A percentile compares a stretch with the other conserved stretches of the same genome.
phyloP scores from a whole-genome alignment of 2,329 filamentous ascomycete genomes.

The Colletotrichum navitas region DNA sequence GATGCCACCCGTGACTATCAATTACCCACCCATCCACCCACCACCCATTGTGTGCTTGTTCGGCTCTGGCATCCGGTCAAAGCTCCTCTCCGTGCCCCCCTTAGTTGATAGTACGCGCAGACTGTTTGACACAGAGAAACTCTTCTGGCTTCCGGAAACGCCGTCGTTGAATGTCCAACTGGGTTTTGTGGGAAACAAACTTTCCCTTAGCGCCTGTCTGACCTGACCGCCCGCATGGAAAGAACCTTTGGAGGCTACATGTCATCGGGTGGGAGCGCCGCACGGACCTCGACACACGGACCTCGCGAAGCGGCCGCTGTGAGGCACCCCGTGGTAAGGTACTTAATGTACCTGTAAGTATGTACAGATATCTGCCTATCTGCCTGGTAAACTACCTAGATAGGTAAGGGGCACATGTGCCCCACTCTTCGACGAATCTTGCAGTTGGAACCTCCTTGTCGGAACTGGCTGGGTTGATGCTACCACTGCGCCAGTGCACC shows the following conservation, averaged over 20 bases:
- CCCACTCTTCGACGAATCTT: neutral
- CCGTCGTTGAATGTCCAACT: neutral
- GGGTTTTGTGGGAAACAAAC: neutral
- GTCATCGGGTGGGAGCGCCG: neutral
- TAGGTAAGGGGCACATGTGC: neutral
- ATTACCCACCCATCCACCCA: neutral
- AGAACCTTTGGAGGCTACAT: neutral
- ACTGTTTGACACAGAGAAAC: neutral
- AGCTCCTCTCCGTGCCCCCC: neutral
- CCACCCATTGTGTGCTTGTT: neutral
- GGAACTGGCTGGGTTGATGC: conserved; percentile 1
- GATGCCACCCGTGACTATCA: neutral
- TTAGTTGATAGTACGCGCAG: neutral
- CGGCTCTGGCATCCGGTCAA: neutral
- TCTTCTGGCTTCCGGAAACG: neutral
- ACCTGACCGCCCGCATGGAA: neutral
- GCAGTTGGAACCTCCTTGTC: conserved; percentile 9
- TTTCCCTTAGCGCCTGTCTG: neutral
- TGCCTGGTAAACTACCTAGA: neutral
- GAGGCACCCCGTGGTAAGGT: neutral
- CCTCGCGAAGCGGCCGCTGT: conserved; percentile 12
- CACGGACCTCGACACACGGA: conserved; percentile 11
- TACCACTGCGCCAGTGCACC: conserved; percentile 9
- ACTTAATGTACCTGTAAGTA: too few relatives aligned
- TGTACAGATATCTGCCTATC: too few relatives aligned